These are phyloP conservation scores for Castanea crenata DNA, from an alignment of 306 rosid genomes.

Conservation along the genomic window DNA sequence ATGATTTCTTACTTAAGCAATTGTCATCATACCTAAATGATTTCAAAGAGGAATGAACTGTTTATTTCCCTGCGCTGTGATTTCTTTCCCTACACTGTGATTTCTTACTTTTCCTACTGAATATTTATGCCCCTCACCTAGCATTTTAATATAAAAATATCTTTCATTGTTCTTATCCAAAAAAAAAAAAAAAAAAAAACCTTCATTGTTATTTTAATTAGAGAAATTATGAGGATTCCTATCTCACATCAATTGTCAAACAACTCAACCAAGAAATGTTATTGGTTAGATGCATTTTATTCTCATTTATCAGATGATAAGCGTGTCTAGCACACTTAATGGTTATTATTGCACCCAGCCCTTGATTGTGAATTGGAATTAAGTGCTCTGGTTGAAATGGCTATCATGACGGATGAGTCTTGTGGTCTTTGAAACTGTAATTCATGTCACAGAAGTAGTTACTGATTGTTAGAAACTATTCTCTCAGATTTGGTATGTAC, in stretches of 20 bases:
- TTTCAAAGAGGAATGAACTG: not conserved
- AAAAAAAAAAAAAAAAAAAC: too few relatives aligned
- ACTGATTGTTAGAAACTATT: not conserved
- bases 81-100: not conserved
- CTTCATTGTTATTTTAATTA: not conserved
- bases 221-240: not conserved
- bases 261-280: not conserved
- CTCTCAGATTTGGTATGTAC: not conserved
- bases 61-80: not conserved
- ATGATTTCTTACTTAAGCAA: not conserved
- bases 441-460: not conserved
- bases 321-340: not conserved
- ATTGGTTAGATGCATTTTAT: not conserved
- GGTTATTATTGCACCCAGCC: not conserved
- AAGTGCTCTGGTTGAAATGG: not conserved
- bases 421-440: not conserved
- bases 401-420: not conserved
- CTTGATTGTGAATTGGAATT: not conserved
- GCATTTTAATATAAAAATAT: not conserved
- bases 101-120: not conserved
- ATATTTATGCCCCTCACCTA: not conserved
- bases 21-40: not conserved
- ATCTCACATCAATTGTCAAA: not conserved
- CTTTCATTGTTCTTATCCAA: not conserved
- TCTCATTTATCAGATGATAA: not conserved